Evolutionary conservation across 129 eudicot species (phyloP).

Genomic region (Lactuca sativa): DNA sequence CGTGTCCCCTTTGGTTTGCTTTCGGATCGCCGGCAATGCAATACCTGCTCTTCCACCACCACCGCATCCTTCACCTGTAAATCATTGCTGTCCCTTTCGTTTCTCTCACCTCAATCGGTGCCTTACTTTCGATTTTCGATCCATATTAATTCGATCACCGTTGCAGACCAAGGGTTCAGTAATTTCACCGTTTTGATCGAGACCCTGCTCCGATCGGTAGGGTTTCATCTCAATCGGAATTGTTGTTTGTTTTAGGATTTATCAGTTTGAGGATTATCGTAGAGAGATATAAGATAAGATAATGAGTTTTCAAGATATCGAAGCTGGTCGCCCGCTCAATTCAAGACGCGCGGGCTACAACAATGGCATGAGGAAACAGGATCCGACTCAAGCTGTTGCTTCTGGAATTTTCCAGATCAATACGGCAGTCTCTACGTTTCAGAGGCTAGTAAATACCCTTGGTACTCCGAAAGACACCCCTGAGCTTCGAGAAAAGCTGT

Average conservation of each 20-base stretch:
- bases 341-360: slow-evolving; percentile 43
- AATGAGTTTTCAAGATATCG: slow-evolving; percentile 94
- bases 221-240: slow-evolving; percentile 21
- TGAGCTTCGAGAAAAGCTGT: slow-evolving; percentile 66
- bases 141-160: slow-evolving; percentile 14
- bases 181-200: slow-evolving; percentile 11
- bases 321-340: slow-evolving; percentile 67
- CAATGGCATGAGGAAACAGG: slow-evolving; percentile 51
- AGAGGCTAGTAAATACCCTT: slow-evolving; percentile 60
- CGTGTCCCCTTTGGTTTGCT: slow-evolving; percentile 18
- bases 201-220: slow-evolving; percentile 15
- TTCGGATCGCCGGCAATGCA: slow-evolving; percentile 30
- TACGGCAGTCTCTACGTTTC: slow-evolving; percentile 59
- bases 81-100: background rate
- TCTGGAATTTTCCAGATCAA: slow-evolving; percentile 83
- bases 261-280: background rate
- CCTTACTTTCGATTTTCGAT: slow-evolving; percentile 16
- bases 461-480: slow-evolving; percentile 80
- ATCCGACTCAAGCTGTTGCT: slow-evolving; percentile 88
- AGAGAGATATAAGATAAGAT: background rate
- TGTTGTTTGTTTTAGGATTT: background rate
- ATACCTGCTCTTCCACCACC: slow-evolving; percentile 19
- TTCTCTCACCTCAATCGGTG: slow-evolving; percentile 11
- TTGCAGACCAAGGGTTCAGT: background rate
- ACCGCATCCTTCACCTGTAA: slow-evolving; percentile 11